A percentile compares a stretch with the other conserved stretches of the same genome.
These are phyloP conservation scores for Xerocomellus amylosporus DNA, from an alignment of 768 basidiomycete genomes.

Conservation along the genomic window DNA sequence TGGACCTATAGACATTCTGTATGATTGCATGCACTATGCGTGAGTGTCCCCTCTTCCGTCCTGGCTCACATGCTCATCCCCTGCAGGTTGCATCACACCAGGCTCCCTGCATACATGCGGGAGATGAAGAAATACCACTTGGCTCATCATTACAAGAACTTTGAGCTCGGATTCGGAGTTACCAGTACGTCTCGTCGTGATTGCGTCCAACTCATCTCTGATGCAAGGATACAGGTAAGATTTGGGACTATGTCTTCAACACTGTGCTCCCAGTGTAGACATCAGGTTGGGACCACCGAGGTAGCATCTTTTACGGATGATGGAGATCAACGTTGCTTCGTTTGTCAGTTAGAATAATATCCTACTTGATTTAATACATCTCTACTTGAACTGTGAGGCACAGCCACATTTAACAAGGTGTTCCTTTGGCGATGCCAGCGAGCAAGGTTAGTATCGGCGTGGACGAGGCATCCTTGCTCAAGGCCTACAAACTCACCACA, in stretches of 20 bases:
- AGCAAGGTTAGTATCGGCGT: slow-evolving; percentile 65
- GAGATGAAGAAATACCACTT: slow-evolving; percentile 98
- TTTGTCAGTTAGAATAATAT: slow-evolving; percentile 6
- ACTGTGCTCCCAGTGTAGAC: slow-evolving; percentile 67
- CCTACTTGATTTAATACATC: slow-evolving; percentile 12
- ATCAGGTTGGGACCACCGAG: background rate
- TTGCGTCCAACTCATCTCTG: background rate
- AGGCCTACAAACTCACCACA: slow-evolving; percentile 81
- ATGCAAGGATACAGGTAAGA: slow-evolving; percentile 56
- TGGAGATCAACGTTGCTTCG: slow-evolving; percentile 2
- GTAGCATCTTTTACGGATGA: background rate
- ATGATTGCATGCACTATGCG: slow-evolving; percentile 93
- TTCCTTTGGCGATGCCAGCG: slow-evolving; percentile 12
- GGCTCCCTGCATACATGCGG: slow-evolving; percentile 78
- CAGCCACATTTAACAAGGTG: slow-evolving; percentile 13
- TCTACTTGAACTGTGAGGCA: background rate
- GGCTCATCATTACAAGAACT: slow-evolving; percentile 98
- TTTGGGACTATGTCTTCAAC: slow-evolving; percentile 93
- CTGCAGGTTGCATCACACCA: slow-evolving; percentile 76
- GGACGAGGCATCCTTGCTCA: slow-evolving; percentile 81
- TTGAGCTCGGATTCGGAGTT: slow-evolving; percentile 95
- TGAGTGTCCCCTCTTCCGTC: slow-evolving; percentile 37
- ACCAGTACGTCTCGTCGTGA: slow-evolving; percentile 57
- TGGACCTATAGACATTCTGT: slow-evolving; percentile 60
- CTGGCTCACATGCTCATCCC: background rate